Conservation (phyloP, 2,329 filamentous ascomycete species). For the Eutypella sp. region DNA sequence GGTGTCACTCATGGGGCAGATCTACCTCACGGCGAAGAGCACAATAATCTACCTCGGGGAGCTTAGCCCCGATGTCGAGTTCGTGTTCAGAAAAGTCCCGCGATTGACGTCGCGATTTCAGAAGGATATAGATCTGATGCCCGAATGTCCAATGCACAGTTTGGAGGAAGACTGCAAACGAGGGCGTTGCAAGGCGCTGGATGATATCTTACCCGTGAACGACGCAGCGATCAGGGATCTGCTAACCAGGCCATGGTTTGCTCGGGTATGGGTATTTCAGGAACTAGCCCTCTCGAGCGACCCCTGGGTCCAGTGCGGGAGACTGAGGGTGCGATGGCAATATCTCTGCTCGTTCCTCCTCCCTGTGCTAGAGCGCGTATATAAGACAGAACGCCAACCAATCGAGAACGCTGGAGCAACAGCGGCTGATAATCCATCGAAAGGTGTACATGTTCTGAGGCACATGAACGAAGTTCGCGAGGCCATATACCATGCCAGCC, state of each 20-base stretch:
- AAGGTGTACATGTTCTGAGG: background rate
- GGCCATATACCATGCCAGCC: background rate
- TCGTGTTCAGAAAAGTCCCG: background rate
- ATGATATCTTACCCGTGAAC: too few relatives aligned
- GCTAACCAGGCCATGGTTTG: background rate
- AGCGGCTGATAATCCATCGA: background rate
- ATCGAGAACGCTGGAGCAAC: too few relatives aligned
- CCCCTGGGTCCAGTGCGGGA: background rate
- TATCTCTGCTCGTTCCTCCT: background rate
- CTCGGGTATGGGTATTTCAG: background rate
- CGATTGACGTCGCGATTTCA: background rate
- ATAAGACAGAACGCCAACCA: too few relatives aligned
- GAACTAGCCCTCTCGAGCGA: background rate
- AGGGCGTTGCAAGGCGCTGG: background rate
- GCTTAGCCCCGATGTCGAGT: background rate
- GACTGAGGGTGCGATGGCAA: background rate
- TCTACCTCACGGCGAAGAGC: background rate
- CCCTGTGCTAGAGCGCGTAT: too few relatives aligned
- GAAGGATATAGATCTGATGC: background rate
- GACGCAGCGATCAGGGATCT: too few relatives aligned
- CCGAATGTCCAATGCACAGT: background rate
- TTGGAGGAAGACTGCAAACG: background rate
- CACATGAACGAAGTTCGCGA: background rate
- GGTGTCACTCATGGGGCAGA: background rate
- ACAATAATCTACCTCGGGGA: background rate